phyloP scores from a whole-genome alignment of 129 eudicot species.

The Arctium minus region DNA sequence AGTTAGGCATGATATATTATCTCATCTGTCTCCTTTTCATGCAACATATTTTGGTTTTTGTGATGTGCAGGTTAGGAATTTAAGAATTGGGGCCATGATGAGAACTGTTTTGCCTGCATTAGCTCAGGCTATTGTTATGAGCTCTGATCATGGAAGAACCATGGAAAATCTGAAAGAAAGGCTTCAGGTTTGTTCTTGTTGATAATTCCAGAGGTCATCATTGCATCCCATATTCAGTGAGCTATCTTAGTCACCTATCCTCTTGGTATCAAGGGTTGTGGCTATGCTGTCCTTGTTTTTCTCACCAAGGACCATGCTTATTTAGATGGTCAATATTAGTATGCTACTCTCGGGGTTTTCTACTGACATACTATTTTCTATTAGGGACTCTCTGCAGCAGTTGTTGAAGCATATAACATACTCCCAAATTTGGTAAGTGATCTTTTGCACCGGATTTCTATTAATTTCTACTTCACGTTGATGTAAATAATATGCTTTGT shows the following conservation, averaged over 20 bases:
- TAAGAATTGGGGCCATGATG: constrained; percentile 99
- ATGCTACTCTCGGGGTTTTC: not conserved
- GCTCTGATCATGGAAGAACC: constrained; percentile 29
- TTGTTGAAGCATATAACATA: constrained; percentile 86
- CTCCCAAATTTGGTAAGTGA: constrained; percentile 78
- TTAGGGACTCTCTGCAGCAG: constrained; percentile 70
- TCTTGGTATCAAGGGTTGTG: not conserved
- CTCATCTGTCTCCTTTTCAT: constrained; percentile 10
- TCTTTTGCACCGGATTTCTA: not conserved
- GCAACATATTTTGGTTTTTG: not conserved
- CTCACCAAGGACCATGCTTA: not conserved
- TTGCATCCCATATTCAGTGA: not conserved
- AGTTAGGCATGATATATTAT: not conserved
- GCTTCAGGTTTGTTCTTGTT: constrained; percentile 58
- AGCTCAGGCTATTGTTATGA: constrained; percentile 88
- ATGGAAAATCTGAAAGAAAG: constrained; percentile 50
- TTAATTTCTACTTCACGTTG: not conserved
- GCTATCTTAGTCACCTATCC: not conserved
- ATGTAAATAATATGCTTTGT: not conserved
- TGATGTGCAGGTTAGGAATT: constrained; percentile 73
- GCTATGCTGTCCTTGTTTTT: not conserved
- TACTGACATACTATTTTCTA: constrained; percentile 14
- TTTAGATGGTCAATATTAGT: not conserved
- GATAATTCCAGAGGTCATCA: not conserved
- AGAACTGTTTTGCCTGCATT: constrained; percentile 90